Evolutionary conservation across 768 basidiomycete genomes (phyloP), one percentile per base, ranked within the genome.

Genomic region (Tylopilus sp.): DNA sequence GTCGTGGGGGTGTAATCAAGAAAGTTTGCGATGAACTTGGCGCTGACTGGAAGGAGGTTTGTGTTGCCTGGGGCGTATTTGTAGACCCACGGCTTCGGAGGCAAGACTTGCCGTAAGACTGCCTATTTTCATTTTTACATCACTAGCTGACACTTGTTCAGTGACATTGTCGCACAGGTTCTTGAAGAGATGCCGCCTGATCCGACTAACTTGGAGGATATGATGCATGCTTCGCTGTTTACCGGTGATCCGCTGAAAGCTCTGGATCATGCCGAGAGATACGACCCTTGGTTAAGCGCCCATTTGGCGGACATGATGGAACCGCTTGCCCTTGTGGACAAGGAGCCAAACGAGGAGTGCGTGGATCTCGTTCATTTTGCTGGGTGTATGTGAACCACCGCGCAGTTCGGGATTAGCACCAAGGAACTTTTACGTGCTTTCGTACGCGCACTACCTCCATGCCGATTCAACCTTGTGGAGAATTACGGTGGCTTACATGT

Each of bases 271-370:
- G 86, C 87, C n/a, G 74, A 81, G 47, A 75, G 79, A 46, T 68
- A 92, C 13, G 94, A 97, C 62, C 71, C 78, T 6, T 98, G 95
- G 95, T 71, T 98, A 7, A 80, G 88, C 2, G 90, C 92, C 0
- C 97, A 99, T 68, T 62, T 98, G 21, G 85, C 85, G 2, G 95
- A 98, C 70, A 73, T 97, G 18, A 88, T 98, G 81, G 83, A 85
- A 35, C 77, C 87, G 7, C 67, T 95, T 9, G 77, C 79, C 20
- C 69, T 93, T 20, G 70, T 86, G 40, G 76, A 77, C 17, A 55
- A 64, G 20, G 73, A 77, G 20, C 62, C 69, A 15, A 77, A 80
- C 52, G 79, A 83, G 33, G 82, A 83, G 88, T 88, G 61, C 68
- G 80, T 65, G 4, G 11, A 23, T 13, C 56, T 31, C 15, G 41